Base-by-base conservation (phyloP, 331 rosid species). In the Quercus tomentella region DNA sequence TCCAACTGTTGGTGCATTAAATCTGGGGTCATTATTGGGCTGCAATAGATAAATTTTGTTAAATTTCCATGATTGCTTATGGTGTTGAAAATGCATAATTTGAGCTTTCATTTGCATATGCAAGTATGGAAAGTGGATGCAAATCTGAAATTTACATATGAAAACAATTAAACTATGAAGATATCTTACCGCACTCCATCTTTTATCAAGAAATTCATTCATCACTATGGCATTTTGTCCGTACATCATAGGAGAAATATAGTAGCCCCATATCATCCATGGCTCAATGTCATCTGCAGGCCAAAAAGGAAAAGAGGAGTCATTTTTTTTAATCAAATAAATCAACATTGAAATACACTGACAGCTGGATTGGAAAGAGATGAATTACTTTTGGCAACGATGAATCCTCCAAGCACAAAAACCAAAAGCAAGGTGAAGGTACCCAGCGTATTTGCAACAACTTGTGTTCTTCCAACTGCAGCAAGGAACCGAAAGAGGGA, bases 251-350 rank as follows among this genome's bases (percentile, higher is more conserved):
- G 98, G 98, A 56, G 97, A 89, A 18, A 85, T 41, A 72, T 89
- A 91, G 75, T 87, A 93, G 22, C 93, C 94, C 97, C 98, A 93
- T 35, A 83, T 86, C 93, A 88, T 83, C 94, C 93, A 93, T 25
- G 93, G 80, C 31, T 83, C 61, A 62, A 91, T 90, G 82, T 90
- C 95, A 45, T 93, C 98, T 91, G 67, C 63, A 63, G 56, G 17
- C 56, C 20, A 12, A 20, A 33, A 30, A 17, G 23, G 45, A 30
- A 33, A 33, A 8, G 72, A 9, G 9, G 26, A 67, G 10, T 67
- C 16, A 33, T 31, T 20, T 8, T 66, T 33, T 67, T 45, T 1
- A 18, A 7, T 67, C 23, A 18, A 31, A 67, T 33, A 31, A 66
- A 33, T 63, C 21, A 33, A 30, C 35, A 20, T 67, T 7, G 72